Base-by-base conservation (phyloP, 352 stramenopile genomes). In the Phytophthora litchii region DNA sequence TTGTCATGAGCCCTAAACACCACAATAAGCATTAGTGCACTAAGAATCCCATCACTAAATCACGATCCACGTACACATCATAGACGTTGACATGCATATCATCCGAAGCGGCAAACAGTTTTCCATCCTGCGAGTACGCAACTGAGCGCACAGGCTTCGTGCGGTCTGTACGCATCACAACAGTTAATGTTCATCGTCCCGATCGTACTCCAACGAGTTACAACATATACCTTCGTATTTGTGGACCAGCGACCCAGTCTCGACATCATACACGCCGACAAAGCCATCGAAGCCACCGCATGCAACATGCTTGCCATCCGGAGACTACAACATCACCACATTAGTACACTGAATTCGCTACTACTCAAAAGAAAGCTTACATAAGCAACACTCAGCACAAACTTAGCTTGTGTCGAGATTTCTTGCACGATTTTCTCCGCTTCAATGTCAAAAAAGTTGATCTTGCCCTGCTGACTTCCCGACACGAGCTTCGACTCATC, bases 21-120 rank as follows among this genome's bases (percentile, higher is more conserved):
- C 62, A 8, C 3, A 21, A 40, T 23, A 47, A 57, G 4, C 3
- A 37, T 54, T 54, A 60, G 29, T 25, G 19, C 11, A 51, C 17
- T 36, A 1, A 27, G 3, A 34, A 46, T 21, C 3, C 5, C n/a
- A 35, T 4, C 29, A 51, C 29, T 54, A 14, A 56, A 21, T 20
- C 13, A 42, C n/a, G 23, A 12, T 20, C 4, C 34, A 85, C 87
- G 70, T 82, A 96, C 87, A 94, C 80, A 67, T 97, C 90, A 66
- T 97, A 97, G 53, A 97, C 81, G 50, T 96, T 97, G 55, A 97
- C 67, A 49, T 95, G 82, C 86, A 95, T 96, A 58, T 97, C 90
- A 72, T 97, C 90, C 3, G 87, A 97, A 4, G 89, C 90, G 5
- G 83, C 88, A 67, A 93, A 94, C 17, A 97, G 69, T 47, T 87